Conservation (phyloP, 768 basidiomycete genomes). For the Rhizopogon sp. region DNA sequence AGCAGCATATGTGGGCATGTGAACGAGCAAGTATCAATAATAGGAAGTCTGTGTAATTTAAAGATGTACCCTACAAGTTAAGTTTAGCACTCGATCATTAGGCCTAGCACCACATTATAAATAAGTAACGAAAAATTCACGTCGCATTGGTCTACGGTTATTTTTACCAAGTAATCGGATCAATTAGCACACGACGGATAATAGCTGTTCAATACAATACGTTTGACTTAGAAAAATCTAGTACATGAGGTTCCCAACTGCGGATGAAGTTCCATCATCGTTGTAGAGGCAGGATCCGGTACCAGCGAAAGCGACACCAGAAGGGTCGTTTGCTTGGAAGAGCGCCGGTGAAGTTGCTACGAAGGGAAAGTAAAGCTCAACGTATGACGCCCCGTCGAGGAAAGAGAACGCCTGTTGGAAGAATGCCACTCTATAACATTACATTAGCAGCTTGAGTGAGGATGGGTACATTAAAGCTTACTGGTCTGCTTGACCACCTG, state of each 20-base stretch:
- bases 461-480: conserved; percentile 8
- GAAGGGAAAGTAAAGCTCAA: conserved; percentile 33
- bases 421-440: conserved; percentile 22
- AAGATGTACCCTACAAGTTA: too few relatives aligned
- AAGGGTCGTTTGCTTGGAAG: conserved; percentile 14
- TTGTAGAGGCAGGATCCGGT: conserved; percentile 30
- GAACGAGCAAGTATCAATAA: too few relatives aligned
- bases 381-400: conserved; percentile 27
- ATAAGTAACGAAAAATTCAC: too few relatives aligned
- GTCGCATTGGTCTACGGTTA: too few relatives aligned
- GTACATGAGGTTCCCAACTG: conserved; percentile 20
- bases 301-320: conserved; percentile 13
- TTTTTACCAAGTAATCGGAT: too few relatives aligned
- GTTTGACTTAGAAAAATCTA: background rate
- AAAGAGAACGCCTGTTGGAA: conserved; percentile 30
- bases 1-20: too few relatives aligned
- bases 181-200: background rate
- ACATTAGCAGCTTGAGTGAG: background rate
- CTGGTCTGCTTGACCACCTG: conserved; percentile 26
- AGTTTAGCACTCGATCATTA: too few relatives aligned
- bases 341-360: conserved; percentile 27
- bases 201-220: too few relatives aligned
- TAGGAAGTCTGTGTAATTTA: too few relatives aligned
- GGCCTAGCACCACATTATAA: too few relatives aligned
- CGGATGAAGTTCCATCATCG: conserved; percentile 21